Evolutionary conservation across 2,329 filamentous ascomycete species (phyloP).

Genomic region (Penicillium sp.): DNA sequence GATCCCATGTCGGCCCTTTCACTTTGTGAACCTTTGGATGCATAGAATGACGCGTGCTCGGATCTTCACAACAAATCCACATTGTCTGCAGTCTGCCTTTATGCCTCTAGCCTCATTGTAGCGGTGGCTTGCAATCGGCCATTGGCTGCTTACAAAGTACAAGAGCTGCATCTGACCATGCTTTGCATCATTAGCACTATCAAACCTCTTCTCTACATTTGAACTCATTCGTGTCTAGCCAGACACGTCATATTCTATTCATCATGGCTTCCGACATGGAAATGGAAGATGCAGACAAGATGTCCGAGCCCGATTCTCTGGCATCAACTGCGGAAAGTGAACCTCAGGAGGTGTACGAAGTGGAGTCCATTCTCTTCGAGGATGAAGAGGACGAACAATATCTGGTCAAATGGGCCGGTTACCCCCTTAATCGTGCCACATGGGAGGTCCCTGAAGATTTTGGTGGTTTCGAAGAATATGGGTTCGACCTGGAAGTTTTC

Average conservation of each 20-base stretch:
- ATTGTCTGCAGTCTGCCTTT: not conserved
- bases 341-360: slow-evolving; percentile 48
- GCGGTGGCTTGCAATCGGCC: not conserved
- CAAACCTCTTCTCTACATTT: not conserved
- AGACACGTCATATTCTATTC: not conserved
- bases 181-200: not conserved
- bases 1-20: slow-evolving; percentile 6
- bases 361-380: slow-evolving; percentile 54
- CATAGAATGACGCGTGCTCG: not conserved
- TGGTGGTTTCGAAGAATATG: slow-evolving; percentile 32
- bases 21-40: not conserved
- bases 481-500: not conserved
- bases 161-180: not conserved
- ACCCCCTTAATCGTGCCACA: slow-evolving; percentile 53
- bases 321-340: slow-evolving; percentile 50
- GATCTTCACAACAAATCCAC: not conserved
- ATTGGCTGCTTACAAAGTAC: not conserved
- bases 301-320: slow-evolving; percentile 50
- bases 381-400: slow-evolving; percentile 43
- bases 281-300: slow-evolving; percentile 19
- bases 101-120: not conserved
- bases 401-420: slow-evolving; percentile 62
- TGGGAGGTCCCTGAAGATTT: slow-evolving; percentile 51
- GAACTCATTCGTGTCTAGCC: not conserved
- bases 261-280: slow-evolving; percentile 6